These are phyloP conservation scores for Phytophthora gonapodyides DNA, from an alignment of 352 stramenopile genomes.

Conservation along the genomic window DNA sequence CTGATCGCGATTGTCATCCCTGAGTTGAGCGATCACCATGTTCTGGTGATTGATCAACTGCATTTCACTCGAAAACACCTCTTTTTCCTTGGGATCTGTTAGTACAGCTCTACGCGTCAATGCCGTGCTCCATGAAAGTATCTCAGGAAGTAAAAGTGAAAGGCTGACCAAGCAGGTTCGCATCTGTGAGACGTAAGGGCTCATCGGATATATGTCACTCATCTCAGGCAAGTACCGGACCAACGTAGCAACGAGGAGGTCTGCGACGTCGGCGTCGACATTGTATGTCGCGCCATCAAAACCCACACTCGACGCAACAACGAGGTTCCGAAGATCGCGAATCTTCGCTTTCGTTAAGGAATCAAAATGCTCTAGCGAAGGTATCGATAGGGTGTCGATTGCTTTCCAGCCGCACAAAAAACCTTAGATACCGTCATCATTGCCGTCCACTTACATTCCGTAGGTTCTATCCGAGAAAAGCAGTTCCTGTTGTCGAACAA, in stretches of 20 bases:
- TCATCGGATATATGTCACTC: slow-evolving; percentile 6
- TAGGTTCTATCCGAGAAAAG: no score
- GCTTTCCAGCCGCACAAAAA: no score
- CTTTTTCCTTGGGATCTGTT: neutral
- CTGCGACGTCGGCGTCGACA: neutral
- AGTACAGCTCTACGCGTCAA: neutral
- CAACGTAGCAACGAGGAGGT: neutral
- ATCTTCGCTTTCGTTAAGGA: neutral
- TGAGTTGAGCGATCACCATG: neutral
- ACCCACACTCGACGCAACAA: slow-evolving; percentile 4
- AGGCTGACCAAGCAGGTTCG: neutral
- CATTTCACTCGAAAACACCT: neutral
- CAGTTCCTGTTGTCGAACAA: no score
- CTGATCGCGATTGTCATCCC: no score
- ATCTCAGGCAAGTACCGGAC: neutral
- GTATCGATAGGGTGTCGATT: neutral
- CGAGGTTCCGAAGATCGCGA: neutral
- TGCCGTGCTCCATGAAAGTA: neutral
- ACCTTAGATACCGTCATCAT: no score
- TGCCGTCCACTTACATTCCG: no score
- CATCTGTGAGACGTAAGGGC: neutral
- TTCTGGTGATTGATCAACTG: slow-evolving; percentile 8
- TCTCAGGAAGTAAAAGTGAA: neutral
- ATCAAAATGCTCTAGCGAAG: neutral
- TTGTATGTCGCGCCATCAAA: neutral